These are phyloP conservation scores for Auriscalpium vulgare DNA, from an alignment of 768 basidiomycete genomes.

Conservation along the genomic window DNA sequence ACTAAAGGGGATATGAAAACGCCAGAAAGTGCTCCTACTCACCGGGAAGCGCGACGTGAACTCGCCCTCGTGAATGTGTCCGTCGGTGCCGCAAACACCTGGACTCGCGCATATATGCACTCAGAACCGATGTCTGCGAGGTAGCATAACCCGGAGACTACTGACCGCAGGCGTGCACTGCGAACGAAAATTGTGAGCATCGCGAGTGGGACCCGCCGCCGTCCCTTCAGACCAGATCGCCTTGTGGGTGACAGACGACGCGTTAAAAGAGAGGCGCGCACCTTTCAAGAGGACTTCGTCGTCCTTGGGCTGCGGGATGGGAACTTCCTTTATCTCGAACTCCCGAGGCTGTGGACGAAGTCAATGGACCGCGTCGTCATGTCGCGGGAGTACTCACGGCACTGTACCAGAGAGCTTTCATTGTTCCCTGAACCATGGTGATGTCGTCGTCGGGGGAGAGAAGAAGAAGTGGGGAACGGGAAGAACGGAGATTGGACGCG, in stretches of 20 bases:
- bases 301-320: conserved; percentile 55
- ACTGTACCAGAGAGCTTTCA: conserved; percentile 73
- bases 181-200: background rate
- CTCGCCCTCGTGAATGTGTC: conserved; percentile 53
- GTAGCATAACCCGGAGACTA: background rate
- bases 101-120: background rate
- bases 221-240: background rate
- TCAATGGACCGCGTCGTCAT: conserved; percentile 2
- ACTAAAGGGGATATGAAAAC: too few species aligned
- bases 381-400: conserved; percentile 31
- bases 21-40: conserved; percentile 14
- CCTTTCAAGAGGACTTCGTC: conserved; percentile 75
- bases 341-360: conserved; percentile 43
- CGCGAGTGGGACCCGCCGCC: too few species aligned
- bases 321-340: conserved; percentile 61
- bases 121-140: background rate
- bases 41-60: conserved; percentile 68
- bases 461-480: background rate
- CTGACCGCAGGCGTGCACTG: conserved; percentile 22
- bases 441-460: background rate
- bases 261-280: conserved; percentile 11
- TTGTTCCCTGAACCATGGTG: conserved; percentile 50
- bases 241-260: background rate
- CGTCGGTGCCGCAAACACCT: conserved; percentile 69
- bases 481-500: background rate